Evolutionary conservation across 441 rosid genomes (phyloP).

Genomic region (Bruguiera hainesii): DNA sequence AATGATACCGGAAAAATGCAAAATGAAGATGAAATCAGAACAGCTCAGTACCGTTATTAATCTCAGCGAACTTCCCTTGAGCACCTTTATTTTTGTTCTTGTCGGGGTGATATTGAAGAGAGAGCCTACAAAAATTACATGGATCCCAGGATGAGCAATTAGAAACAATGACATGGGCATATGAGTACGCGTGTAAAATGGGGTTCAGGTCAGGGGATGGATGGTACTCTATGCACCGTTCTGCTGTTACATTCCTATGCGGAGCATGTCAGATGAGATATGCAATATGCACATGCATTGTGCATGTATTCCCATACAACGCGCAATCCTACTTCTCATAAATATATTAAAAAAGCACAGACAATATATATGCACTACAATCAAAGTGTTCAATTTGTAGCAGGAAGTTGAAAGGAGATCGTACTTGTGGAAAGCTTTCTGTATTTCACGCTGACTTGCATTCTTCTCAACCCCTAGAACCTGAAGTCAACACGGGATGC

Average conservation of each 20-base stretch:
- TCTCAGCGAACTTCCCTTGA: slow-evolving; percentile 85
- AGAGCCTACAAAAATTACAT: slow-evolving; percentile 48
- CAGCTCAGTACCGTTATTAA: slow-evolving; percentile 61
- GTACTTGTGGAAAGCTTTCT: slow-evolving; percentile 97
- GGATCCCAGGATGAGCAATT: not conserved
- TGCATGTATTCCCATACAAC: not conserved
- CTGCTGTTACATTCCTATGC: not conserved
- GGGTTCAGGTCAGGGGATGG: not conserved
- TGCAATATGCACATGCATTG: too few species aligned
- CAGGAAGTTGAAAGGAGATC: slow-evolving; percentile 18
- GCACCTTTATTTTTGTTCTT: slow-evolving; percentile 83
- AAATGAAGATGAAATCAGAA: too few species aligned
- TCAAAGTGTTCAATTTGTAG: too few species aligned
- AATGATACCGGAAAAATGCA: not conserved
- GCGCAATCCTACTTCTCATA: not conserved
- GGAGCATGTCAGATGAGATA: too few species aligned
- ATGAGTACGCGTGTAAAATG: not conserved
- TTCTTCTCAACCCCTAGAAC: slow-evolving; percentile 78
- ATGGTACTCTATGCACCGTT: not conserved
- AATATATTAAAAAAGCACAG: not conserved
- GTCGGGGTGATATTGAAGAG: slow-evolving; percentile 88
- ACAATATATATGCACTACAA: not conserved
- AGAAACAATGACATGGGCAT: not conserved
- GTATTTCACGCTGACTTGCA: slow-evolving; percentile 88
- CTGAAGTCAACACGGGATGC: slow-evolving; percentile 33